Evolutionary conservation across 73 alveolate species (phyloP).

Genomic region (Paraurostyla sp.): DNA sequence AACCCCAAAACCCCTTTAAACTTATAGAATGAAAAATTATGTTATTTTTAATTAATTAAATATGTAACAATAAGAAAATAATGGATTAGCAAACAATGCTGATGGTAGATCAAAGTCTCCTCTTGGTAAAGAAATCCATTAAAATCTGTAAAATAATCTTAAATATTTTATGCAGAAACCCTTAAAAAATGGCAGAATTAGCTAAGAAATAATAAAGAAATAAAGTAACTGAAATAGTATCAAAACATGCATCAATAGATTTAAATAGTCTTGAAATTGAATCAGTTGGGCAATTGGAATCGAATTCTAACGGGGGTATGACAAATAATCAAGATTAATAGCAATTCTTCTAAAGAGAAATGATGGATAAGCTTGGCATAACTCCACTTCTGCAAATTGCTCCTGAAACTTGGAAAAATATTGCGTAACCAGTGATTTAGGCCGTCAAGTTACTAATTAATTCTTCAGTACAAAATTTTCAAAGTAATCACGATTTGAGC

Average conservation of each 20-base stretch:
- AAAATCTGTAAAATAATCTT: not conserved
- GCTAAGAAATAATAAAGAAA: not conserved
- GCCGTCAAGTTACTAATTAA: constrained; percentile 4
- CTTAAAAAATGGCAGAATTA: constrained; percentile 42
- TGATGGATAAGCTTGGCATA: constrained; percentile 10
- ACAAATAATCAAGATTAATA: not conserved
- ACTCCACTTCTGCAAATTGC: constrained; percentile 7
- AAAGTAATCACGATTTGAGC: constrained; percentile 15
- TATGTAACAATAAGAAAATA: too few relatives aligned
- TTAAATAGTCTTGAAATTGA: not conserved
- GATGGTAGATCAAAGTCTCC: too few relatives aligned
- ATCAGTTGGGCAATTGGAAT: not conserved
- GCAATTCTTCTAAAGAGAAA: not conserved
- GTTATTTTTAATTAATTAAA: too few relatives aligned
- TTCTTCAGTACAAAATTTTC: not conserved
- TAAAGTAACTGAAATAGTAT: not conserved
- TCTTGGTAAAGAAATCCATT: not conserved
- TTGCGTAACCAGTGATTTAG: constrained; percentile 37
- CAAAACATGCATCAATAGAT: not conserved
- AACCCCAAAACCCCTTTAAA: too few relatives aligned
- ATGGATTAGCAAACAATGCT: too few relatives aligned
- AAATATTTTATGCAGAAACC: not conserved
- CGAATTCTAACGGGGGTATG: not conserved
- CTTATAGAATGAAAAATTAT: too few relatives aligned
- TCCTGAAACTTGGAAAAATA: constrained; percentile 41